Evolutionary conservation across 495 filamentous ascomycete genomes (phyloP).

Genomic region (Stereocaulon alpinum): DNA sequence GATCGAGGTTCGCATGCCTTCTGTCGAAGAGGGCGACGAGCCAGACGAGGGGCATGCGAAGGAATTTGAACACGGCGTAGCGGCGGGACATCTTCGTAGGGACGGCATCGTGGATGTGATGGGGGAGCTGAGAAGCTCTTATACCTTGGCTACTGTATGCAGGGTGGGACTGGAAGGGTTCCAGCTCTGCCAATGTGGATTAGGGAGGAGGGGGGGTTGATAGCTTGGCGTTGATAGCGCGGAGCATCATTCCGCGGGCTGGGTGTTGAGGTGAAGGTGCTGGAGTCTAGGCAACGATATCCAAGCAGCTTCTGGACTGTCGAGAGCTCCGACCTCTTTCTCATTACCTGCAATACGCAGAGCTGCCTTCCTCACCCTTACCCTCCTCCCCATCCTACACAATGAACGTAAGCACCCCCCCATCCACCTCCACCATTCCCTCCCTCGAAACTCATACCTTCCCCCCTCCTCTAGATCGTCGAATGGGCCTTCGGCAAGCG

Average conservation of each 20-base stretch:
- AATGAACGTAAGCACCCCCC: constrained; percentile 49
- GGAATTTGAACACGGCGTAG: no score
- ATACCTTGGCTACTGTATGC: no score
- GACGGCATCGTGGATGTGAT: no score
- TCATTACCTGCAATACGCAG: background rate
- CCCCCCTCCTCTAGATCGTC: constrained; percentile 51
- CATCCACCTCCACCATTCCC: background rate
- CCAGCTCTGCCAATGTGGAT: no score
- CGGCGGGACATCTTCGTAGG: no score
- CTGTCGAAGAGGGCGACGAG: no score
- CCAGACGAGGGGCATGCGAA: no score
- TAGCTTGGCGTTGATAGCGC: background rate
- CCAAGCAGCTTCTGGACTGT: constrained; percentile 6
- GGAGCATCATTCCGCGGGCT: constrained; percentile 7
- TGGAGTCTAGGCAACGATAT: constrained; percentile 7
- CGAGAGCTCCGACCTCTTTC: background rate
- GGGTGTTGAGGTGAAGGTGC: background rate
- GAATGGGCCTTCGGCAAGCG: constrained; percentile 99
- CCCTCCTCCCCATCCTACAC: constrained; percentile 12
- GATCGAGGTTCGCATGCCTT: background rate
- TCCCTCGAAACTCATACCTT: constrained; percentile 21
- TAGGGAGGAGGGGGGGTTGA: no score
- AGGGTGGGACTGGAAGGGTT: no score
- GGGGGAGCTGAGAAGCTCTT: no score
- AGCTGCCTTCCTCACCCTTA: background rate